Evolutionary conservation across 495 filamentous ascomycete species (phyloP).

Genomic region (Penicillium canariense): DNA sequence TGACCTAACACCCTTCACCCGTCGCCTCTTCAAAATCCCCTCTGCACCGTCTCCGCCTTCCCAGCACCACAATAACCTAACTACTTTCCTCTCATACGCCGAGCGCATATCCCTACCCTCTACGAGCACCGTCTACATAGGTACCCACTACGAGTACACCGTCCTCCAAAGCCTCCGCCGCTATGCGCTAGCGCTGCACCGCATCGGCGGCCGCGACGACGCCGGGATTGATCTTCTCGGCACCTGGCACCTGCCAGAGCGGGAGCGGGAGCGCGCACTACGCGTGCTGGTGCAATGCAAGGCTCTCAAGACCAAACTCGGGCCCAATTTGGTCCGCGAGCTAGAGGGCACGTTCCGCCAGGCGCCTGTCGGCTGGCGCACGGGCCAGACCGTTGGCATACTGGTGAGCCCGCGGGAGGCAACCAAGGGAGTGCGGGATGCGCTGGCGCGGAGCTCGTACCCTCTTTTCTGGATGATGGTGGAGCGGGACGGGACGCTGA

Average conservation of each 20-base stretch:
- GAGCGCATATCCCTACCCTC: slow-evolving; percentile 39
- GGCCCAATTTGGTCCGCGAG: slow-evolving; percentile 73
- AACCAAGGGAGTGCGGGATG: slow-evolving; percentile 60
- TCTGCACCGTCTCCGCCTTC: slow-evolving; percentile 43
- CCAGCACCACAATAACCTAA: slow-evolving; percentile 61
- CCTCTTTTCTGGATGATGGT: slow-evolving; percentile 62
- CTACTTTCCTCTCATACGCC: slow-evolving; percentile 72
- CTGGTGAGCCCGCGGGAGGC: slow-evolving; percentile 56
- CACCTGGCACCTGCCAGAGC: slow-evolving; percentile 64
- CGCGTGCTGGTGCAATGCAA: slow-evolving; percentile 84
- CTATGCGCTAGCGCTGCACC: slow-evolving; percentile 64
- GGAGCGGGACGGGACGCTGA: slow-evolving; percentile 36
- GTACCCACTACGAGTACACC: slow-evolving; percentile 70
- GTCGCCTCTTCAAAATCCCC: slow-evolving; percentile 42
- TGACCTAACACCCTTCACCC: slow-evolving; percentile 35
- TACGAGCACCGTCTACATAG: slow-evolving; percentile 41
- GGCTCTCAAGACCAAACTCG: slow-evolving; percentile 50
- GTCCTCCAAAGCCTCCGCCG: slow-evolving; percentile 58
- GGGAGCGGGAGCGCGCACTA: slow-evolving; percentile 43
- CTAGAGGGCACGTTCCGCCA: slow-evolving; percentile 76
- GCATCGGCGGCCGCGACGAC: slow-evolving; percentile 73
- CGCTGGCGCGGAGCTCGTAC: slow-evolving; percentile 61
- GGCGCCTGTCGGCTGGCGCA: slow-evolving; percentile 67
- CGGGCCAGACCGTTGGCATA: slow-evolving; percentile 58
- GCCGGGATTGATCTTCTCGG: slow-evolving; percentile 82